Percentiles rank a stretch among this genome's conserved stretches.
phyloP scores from a whole-genome alignment of 371 early-diverging fungal genomes.

The Rhizopus arrhizus region DNA sequence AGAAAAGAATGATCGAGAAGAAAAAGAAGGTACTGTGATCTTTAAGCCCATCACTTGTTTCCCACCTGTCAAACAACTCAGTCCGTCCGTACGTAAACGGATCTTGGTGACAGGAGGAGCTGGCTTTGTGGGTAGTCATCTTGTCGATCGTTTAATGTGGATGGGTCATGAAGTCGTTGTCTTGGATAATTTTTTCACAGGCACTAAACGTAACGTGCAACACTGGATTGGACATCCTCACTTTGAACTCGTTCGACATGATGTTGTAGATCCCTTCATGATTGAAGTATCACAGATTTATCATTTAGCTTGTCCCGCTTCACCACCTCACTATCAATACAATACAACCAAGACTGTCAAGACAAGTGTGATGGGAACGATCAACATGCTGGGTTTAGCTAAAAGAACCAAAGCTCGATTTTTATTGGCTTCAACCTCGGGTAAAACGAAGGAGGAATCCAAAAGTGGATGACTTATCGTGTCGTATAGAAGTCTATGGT shows the following conservation, averaged over 20 bases:
- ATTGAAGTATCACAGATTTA: constrained; percentile 86
- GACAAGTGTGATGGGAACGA: constrained; percentile 86
- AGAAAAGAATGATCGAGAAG: constrained; percentile 31
- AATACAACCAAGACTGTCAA: constrained; percentile 89
- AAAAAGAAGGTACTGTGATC: constrained; percentile 47
- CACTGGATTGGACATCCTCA: constrained; percentile 90
- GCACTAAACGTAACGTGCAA: constrained; percentile 67
- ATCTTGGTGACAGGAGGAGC: constrained; percentile 91
- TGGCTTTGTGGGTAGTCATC: constrained; percentile 88
- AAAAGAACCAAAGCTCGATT: constrained; percentile 83
- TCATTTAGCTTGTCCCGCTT: constrained; percentile 87
- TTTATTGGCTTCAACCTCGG: constrained; percentile 82
- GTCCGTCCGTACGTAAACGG: constrained; percentile 65
- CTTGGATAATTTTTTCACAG: constrained; percentile 88
- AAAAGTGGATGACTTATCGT: constrained; percentile 5
- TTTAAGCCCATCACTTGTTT: constrained; percentile 51
- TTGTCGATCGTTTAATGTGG: constrained; percentile 83
- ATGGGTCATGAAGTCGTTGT: constrained; percentile 89
- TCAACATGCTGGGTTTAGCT: constrained; percentile 88
- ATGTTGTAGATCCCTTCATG: constrained; percentile 83
- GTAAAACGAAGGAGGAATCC: constrained; percentile 32
- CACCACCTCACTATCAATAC: constrained; percentile 89
- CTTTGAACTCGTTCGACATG: constrained; percentile 83
- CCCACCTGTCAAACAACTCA: constrained; percentile 58
- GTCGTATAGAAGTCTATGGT: constrained; percentile 79